These are phyloP conservation scores for Malus sieversii DNA, from an alignment of 306 rosid species.

Conservation along the genomic window DNA sequence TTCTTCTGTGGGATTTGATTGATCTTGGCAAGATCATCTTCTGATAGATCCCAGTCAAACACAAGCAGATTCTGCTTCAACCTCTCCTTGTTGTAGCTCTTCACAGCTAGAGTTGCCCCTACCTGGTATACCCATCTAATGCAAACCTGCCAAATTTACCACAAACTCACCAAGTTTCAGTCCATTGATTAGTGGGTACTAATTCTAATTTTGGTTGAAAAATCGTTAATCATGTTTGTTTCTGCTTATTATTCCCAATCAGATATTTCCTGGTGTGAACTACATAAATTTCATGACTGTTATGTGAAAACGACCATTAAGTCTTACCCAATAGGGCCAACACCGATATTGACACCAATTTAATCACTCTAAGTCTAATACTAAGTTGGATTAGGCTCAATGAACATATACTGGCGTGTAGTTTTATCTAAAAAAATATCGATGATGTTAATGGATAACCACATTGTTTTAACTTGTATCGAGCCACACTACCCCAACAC, in stretches of 20 bases:
- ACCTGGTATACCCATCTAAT: constrained; percentile 44
- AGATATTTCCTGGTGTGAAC: background rate
- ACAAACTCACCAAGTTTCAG: background rate
- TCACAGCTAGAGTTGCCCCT: constrained; percentile 31
- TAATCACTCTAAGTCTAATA: background rate
- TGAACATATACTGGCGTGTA: background rate
- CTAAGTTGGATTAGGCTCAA: background rate
- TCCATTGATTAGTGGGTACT: background rate
- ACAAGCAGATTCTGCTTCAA: constrained; percentile 40
- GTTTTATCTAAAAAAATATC: background rate
- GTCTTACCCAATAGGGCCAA: too few relatives aligned
- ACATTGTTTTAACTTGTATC: background rate
- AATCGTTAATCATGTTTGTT: background rate
- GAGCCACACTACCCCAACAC: background rate
- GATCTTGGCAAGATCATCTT: constrained; percentile 30
- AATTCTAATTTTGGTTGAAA: background rate
- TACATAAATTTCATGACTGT: too few relatives aligned
- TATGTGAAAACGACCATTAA: too few relatives aligned
- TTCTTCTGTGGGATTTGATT: constrained; percentile 18
- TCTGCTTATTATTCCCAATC: background rate
- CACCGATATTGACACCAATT: background rate
- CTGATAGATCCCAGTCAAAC: constrained; percentile 43
- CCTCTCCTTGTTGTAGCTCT: constrained; percentile 48
- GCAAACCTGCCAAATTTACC: constrained; percentile 16
- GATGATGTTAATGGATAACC: too few relatives aligned